Evolutionary conservation across 768 basidiomycete genomes (phyloP), one percentile per base, ranked within the genome.

Genomic region (Suillus bovinus): DNA sequence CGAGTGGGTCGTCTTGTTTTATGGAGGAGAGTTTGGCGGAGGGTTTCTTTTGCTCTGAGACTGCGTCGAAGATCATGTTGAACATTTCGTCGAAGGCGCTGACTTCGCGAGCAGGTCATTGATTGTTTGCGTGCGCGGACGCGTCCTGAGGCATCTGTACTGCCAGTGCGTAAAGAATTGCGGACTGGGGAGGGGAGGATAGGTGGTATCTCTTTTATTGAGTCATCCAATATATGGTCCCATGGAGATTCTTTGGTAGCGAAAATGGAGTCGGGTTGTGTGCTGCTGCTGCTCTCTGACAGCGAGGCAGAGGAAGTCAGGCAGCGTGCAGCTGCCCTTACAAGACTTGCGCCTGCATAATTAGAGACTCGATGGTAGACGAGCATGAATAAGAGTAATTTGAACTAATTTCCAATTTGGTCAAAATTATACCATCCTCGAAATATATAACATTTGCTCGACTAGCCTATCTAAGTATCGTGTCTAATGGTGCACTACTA

Each of bases 81-180:
- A 92, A 90, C 83, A 92, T 88, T 34, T 87, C 86, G 68, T 89
- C 84, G 66, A 93, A 88, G 5, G 84, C 84, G 61, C 70, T 80
- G 61, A 82, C 80, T 76, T 93, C 91, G 50, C 82, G 81, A 0
- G 85, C 85, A n/a, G 0, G 89, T 90, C 82, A 91, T 85, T 22
- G 84, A 77, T 64, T 88, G 86, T 31, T 80, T 81, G 42, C 80
- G 79, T 8, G 68, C 64, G 9, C 60, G 46, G 41, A 60, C 39
- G 64, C 38, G 58, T 8, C 52, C 44, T 4, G 61, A 20, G 7
- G 27, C 27, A n/a, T 33, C 22, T 27, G 2, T 22, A n/a, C 49
- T n/a, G 5, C 63, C 47, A 58, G 56, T 17, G 56, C 63, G 61
- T 53, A 69, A 61, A 3, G 68, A 57, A 27, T 68, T 63, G 38